These are phyloP conservation scores for Clarireedia monteithiana DNA, from an alignment of 2,329 filamentous ascomycete species.

Conservation along the genomic window DNA sequence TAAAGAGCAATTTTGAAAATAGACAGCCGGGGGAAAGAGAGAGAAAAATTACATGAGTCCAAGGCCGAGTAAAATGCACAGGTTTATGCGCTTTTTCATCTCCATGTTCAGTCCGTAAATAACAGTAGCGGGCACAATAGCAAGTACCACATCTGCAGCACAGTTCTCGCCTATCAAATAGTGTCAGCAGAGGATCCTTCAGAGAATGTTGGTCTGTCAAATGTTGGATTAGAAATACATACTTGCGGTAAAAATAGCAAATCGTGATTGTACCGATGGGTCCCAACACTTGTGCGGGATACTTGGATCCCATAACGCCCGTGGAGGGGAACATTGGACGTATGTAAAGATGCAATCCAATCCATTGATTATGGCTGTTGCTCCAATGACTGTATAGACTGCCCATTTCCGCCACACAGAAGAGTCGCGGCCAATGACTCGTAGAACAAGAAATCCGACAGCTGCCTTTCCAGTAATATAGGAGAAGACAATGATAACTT, in stretches of 20 bases:
- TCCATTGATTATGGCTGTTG: not conserved
- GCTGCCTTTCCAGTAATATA: not conserved
- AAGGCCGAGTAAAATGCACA: conserved; percentile 4
- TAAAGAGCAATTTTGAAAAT: too few species aligned
- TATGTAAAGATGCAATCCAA: conserved; percentile 3
- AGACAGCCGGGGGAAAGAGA: not conserved
- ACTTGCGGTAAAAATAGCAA: conserved; percentile 5
- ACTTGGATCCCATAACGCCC: conserved; percentile 1
- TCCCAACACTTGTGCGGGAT: conserved; percentile 2
- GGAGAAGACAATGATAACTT: not conserved
- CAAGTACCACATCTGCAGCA: conserved; percentile 5
- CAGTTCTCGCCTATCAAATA: conserved; percentile 1
- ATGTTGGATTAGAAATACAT: not conserved
- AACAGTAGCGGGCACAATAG: conserved; percentile 4
- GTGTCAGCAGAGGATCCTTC: not conserved
- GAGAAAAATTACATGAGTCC: conserved; percentile 4
- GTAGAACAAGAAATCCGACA: conserved; percentile 5
- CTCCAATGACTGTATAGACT: not conserved
- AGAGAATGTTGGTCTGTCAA: too few species aligned
- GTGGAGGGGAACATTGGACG: conserved; percentile 1
- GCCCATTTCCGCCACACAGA: conserved; percentile 4
- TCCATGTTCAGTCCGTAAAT: conserved; percentile 5
- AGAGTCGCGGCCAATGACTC: conserved; percentile 4
- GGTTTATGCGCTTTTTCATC: conserved; percentile 4
- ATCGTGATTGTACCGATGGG: not conserved